Percentiles rank a stretch among this genome's conserved stretches.
These are phyloP conservation scores for Ustilago loliicola DNA, from an alignment of 1,284 basidiomycete genomes.

Conservation along the genomic window DNA sequence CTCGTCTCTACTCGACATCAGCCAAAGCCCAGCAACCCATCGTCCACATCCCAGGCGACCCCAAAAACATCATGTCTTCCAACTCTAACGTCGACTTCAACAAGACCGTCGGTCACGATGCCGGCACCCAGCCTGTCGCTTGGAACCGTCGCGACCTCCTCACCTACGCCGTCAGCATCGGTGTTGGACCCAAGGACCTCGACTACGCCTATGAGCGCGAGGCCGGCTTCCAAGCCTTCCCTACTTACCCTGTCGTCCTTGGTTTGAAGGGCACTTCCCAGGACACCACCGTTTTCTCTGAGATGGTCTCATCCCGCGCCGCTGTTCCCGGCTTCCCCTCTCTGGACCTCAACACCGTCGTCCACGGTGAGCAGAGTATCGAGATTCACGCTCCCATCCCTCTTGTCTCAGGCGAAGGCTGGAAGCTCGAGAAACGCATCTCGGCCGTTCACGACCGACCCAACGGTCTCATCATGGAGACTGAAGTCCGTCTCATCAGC, in stretches of 20 bases:
- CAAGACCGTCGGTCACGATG: slow-evolving; percentile 66
- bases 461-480: slow-evolving; percentile 61
- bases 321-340: slow-evolving; percentile 58
- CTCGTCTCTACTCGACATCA: slow-evolving; percentile 10
- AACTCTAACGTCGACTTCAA: slow-evolving; percentile 57
- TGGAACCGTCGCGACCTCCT: slow-evolving; percentile 71
- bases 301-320: slow-evolving; percentile 51
- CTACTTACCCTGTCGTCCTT: slow-evolving; percentile 71
- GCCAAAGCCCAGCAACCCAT: slow-evolving; percentile 20
- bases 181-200: slow-evolving; percentile 67
- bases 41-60: slow-evolving; percentile 33
- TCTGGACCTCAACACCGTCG: slow-evolving; percentile 70
- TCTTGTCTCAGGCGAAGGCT: slow-evolving; percentile 52
- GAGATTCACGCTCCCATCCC: slow-evolving; percentile 69
- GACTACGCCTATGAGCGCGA: slow-evolving; percentile 68
- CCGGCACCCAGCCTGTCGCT: slow-evolving; percentile 60
- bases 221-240: slow-evolving; percentile 68
- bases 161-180: slow-evolving; percentile 68
- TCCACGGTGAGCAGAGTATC: slow-evolving; percentile 71
- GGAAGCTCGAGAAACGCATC: slow-evolving; percentile 62
- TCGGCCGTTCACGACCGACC: slow-evolving; percentile 60
- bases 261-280: slow-evolving; percentile 60
- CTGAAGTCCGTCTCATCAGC: slow-evolving; percentile 54
- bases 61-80: slow-evolving; percentile 21
- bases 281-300: slow-evolving; percentile 68